Evolutionary conservation across 2,329 filamentous ascomycete genomes (phyloP).

Genomic region (Scedosporium dehoogii): DNA sequence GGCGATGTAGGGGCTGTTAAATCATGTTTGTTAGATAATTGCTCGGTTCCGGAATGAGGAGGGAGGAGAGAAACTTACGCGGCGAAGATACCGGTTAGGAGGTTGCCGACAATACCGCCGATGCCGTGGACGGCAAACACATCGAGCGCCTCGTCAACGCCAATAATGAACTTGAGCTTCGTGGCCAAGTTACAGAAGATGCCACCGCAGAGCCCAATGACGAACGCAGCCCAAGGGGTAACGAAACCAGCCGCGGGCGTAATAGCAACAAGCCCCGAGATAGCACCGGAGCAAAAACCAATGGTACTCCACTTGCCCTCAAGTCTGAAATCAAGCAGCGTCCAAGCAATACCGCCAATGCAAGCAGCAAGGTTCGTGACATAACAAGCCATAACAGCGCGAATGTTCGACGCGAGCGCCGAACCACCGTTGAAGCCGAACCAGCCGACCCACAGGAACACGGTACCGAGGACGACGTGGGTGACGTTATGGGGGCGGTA

Average conservation of each 20-base stretch:
- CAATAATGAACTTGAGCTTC: slow-evolving; percentile 66
- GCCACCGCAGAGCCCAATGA: slow-evolving; percentile 50
- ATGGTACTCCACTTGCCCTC: slow-evolving; percentile 91
- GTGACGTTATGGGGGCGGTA: slow-evolving; percentile 67
- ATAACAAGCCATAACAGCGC: slow-evolving; percentile 80
- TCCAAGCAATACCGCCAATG: slow-evolving; percentile 74
- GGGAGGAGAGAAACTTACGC: slow-evolving; percentile 36
- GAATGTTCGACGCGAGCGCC: slow-evolving; percentile 71
- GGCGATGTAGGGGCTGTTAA: slow-evolving; percentile 59
- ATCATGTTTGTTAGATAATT: slow-evolving; percentile 11
- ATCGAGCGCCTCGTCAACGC: slow-evolving; percentile 80
- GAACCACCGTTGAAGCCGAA: slow-evolving; percentile 92
- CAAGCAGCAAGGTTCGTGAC: slow-evolving; percentile 83
- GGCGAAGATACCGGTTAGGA: slow-evolving; percentile 69
- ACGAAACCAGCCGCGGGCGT: slow-evolving; percentile 78
- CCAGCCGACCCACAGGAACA: slow-evolving; percentile 87
- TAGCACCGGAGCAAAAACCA: slow-evolving; percentile 83
- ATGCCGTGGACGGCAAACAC: slow-evolving; percentile 85
- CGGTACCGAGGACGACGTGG: slow-evolving; percentile 62
- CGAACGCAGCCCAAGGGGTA: slow-evolving; percentile 50
- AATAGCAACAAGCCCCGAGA: slow-evolving; percentile 79
- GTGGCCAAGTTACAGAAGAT: slow-evolving; percentile 75
- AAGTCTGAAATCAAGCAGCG: slow-evolving; percentile 78
- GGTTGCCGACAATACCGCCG: slow-evolving; percentile 71
- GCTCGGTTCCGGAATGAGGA: too few relatives aligned